Evolutionary conservation across 352 stramenopile species (phyloP), one percentile per base, ranked within the genome.

Genomic region (Sclerospora graminicola): DNA sequence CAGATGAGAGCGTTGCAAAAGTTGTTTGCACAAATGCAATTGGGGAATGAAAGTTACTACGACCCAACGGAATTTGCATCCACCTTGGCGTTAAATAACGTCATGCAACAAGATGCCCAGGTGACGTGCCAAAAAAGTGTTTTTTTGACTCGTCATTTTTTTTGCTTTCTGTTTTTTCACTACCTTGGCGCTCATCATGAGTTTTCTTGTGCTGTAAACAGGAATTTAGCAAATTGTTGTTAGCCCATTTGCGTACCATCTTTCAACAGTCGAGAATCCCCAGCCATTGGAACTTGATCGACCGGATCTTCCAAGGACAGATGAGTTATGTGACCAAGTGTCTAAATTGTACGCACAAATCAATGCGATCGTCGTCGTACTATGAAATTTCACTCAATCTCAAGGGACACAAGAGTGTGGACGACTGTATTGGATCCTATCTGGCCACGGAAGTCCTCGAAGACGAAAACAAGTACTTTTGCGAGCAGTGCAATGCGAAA

Each of bases 301-400:
- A 87, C 41, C 54, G 62, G 4, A 61, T 92, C 9, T 95, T 91
- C 35, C 73, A 84, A 43, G 81, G 83, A 9, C 66, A 84, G 23
- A 84, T 92, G 68, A 73, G 57, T 38, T 91, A 95, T 56, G 78
- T 88, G 11, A 91, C 79, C 26, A 89, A 75, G 48, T 95, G 83
- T 41, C 41, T 84, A 9, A 63, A 54, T 0, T 95, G 83, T 57
- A 66, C 78, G 27, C 68, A 57, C 44, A 73, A 69, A 28, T 93
- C 83, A 2, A 59, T 66, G 20, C 54, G 80, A 6, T 58, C 69
- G 8, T 88, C 69, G 11, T 79, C 66, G 15, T 91, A 89, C 51
- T 84, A 87, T 23, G 83, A 95, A 36, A 83, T 95, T 28, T 89
- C 82, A 24, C 57, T 95, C 6, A 83, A 92, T 41, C 89, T 95